These are phyloP conservation scores for Hericium rajendrae DNA, from an alignment of 768 basidiomycete genomes.

Conservation along the genomic window DNA sequence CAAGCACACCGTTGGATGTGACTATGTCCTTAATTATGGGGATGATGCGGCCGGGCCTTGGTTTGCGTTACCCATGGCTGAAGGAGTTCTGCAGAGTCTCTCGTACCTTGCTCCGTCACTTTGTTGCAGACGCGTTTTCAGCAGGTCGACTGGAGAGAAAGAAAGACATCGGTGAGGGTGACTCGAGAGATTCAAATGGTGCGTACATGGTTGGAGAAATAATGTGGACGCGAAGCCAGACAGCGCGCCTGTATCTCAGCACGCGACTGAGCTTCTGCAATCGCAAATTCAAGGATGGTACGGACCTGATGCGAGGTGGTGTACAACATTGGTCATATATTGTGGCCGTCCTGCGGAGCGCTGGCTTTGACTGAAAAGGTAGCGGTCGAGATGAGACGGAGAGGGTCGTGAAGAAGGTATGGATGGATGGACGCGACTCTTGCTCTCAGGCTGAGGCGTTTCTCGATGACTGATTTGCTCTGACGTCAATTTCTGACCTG, in stretches of 20 bases:
- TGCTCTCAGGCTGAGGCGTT: neutral
- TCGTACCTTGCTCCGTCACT: slow-evolving; percentile 38
- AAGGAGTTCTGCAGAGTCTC: neutral
- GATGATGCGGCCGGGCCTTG: slow-evolving; percentile 24
- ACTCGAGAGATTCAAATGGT: no score
- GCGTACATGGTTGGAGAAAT: slow-evolving; percentile 71
- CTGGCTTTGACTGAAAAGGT: neutral
- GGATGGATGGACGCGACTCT: neutral
- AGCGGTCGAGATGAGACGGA: neutral
- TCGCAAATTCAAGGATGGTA: neutral
- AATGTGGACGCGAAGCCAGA: slow-evolving; percentile 73
- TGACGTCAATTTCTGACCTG: neutral
- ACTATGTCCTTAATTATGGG: slow-evolving; percentile 49
- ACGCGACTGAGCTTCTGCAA: neutral
- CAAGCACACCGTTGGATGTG: slow-evolving; percentile 48
- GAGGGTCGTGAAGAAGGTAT: neutral
- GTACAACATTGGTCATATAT: slow-evolving; percentile 57
- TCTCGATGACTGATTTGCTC: neutral
- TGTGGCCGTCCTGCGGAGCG: neutral
- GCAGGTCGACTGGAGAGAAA: slow-evolving; percentile 56
- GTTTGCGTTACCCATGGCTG: neutral
- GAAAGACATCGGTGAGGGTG: no score
- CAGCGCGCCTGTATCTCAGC: slow-evolving; percentile 44
- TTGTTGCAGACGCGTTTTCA: slow-evolving; percentile 91
- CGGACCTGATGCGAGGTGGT: slow-evolving; percentile 57